Evolutionary conservation across 768 basidiomycete genomes (phyloP).

Genomic region (Leccinellum rugosiceps): DNA sequence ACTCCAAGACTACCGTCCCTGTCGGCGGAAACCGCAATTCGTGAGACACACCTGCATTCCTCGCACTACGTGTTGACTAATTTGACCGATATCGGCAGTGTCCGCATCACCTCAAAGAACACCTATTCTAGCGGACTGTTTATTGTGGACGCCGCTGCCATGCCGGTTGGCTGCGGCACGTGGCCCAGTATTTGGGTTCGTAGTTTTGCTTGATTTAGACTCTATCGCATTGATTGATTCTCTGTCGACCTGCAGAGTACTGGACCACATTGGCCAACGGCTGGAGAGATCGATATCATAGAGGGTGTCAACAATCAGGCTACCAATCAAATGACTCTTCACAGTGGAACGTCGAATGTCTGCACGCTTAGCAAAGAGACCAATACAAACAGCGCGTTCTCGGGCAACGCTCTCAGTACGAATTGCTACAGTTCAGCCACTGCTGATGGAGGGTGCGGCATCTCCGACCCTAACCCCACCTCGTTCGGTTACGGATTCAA

Average conservation of each 20-base stretch:
- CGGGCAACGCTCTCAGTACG: slow-evolving; percentile 22
- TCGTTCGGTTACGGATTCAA: slow-evolving; percentile 43
- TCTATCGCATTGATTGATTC: neutral
- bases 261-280: slow-evolving; percentile 50
- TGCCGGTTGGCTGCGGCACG: slow-evolving; percentile 67
- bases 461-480: slow-evolving; percentile 37
- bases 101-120: slow-evolving; percentile 67
- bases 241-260: slow-evolving; percentile 31
- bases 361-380: slow-evolving; percentile 18
- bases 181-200: slow-evolving; percentile 59
- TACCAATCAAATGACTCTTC: slow-evolving; percentile 64
- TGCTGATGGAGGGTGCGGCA: slow-evolving; percentile 50
- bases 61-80: neutral
- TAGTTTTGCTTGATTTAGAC: slow-evolving; percentile 1
- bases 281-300: slow-evolving; percentile 69
- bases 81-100: slow-evolving; percentile 33
- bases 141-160: slow-evolving; percentile 65
- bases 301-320: slow-evolving; percentile 65
- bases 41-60: slow-evolving; percentile 26
- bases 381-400: slow-evolving; percentile 11
- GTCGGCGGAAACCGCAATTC: slow-evolving; percentile 54
- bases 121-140: slow-evolving; percentile 65
- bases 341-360: slow-evolving; percentile 47
- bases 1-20: slow-evolving; percentile 47
- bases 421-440: slow-evolving; percentile 39